Base-by-base conservation (phyloP, 768 basidiomycete species). In the Serendipita sp. region DNA sequence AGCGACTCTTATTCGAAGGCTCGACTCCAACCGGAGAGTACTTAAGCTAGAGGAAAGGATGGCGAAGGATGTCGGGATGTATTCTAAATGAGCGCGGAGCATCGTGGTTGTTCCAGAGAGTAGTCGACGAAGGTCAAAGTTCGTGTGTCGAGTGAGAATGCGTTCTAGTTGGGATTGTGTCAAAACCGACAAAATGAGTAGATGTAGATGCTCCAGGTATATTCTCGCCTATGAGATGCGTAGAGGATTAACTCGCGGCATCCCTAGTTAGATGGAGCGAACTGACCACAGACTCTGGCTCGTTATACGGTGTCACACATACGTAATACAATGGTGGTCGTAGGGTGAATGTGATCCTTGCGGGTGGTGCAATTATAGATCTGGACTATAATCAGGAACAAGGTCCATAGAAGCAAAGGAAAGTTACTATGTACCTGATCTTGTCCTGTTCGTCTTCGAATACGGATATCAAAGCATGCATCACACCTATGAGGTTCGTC, bases 401-500 rank as follows among this genome's bases (percentile, higher is more conserved):
- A 48, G 9, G 2, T 42, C 20, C 20, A 28, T 48, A 20, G 45
- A 7, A 20, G 7, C n/a, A 48, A 14, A 38, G 34, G 14, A 38
- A 7, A 7, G 17, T 50, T 2, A 41, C 3, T 14, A 62, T 71
- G 45, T 3, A 75, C 74, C 75, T 67, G 3, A 78, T 68, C 62
- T 71, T 91, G 74, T 99, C 96, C 16, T 83, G 81, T 50, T 94
- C 89, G 68, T 96, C 94, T 3, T 93, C 81, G 72, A 95, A 97
- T 60, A 99, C 90, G 16, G 94, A 97, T 43, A 99, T 85, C 1
- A 99, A 78, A 1, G 96, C 94, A 71, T 97, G 95, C 74, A 94
- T 91, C 50, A 98, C 82, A 33, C 91, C 96, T 68, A 95, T 86
- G 17, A 83, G 82, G 4, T 87, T 85, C 11, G 90, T 84, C 61